phyloP scores from a whole-genome alignment of 2,329 filamentous ascomycete species.

The Coleophoma eucalyptorum region DNA sequence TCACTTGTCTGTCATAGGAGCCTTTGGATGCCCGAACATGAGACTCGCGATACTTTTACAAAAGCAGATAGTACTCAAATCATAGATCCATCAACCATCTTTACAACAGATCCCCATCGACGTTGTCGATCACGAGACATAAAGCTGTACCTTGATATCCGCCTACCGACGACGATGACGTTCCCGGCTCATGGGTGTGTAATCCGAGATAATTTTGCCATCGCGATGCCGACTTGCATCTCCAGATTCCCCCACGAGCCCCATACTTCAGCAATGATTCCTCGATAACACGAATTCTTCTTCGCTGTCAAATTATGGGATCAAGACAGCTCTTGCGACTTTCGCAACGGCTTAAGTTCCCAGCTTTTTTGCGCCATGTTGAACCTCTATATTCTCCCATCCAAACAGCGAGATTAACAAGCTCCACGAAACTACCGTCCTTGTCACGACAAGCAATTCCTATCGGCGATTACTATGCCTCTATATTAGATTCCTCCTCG shows the following conservation, averaged over 20 bases:
- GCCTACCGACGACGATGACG: not conserved
- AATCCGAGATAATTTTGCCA: too few relatives aligned
- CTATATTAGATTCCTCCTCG: constrained; percentile 45
- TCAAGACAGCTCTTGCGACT: constrained; percentile 19
- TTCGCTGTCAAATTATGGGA: constrained; percentile 16
- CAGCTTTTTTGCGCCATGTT: constrained; percentile 7
- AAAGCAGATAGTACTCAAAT: too few relatives aligned
- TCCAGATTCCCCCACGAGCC: not conserved
- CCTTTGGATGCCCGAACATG: too few relatives aligned
- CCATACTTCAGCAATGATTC: constrained; percentile 12
- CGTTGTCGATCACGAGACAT: not conserved
- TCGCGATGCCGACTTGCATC: not conserved
- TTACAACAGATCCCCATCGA: not conserved
- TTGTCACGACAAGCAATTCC: constrained; percentile 33
- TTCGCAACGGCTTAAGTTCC: constrained; percentile 14
- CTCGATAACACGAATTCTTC: constrained; percentile 11
- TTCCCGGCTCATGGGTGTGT: not conserved
- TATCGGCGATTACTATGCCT: constrained; percentile 55
- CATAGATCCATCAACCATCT: too few relatives aligned
- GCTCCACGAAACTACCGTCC: constrained; percentile 2
- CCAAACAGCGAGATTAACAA: not conserved
- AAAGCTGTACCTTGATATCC: not conserved
- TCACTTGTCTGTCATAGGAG: too few relatives aligned
- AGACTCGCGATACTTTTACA: too few relatives aligned
- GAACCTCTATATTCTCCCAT: constrained; percentile 8